phyloP scores from a whole-genome alignment of 129 eudicot species.

The Kitagawia praeruptora region DNA sequence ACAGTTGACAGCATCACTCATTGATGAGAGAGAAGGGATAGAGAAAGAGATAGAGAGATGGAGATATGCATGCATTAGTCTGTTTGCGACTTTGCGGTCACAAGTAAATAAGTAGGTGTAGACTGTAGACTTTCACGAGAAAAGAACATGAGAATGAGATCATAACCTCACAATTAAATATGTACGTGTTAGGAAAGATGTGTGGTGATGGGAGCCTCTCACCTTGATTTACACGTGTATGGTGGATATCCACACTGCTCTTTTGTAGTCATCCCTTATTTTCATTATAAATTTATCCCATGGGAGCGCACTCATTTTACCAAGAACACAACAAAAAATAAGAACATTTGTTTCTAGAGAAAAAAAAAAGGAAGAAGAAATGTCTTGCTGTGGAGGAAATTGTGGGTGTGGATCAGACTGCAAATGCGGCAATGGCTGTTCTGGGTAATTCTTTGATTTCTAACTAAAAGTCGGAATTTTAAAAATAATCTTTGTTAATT shows the following conservation, averaged over 20 bases:
- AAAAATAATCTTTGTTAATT: too few species aligned
- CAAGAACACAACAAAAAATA: not conserved
- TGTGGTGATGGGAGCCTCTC: not conserved
- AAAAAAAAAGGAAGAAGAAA: constrained; percentile 1
- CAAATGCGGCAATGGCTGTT: constrained; percentile 79
- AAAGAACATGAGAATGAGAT: not conserved
- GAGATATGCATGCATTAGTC: not conserved
- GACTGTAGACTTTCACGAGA: constrained; percentile 1
- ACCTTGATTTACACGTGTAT: constrained; percentile 25
- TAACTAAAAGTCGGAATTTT: too few species aligned
- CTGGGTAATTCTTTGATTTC: constrained; percentile 35
- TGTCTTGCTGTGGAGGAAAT: constrained; percentile 93
- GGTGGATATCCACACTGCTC: constrained; percentile 19
- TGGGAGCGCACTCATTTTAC: not conserved
- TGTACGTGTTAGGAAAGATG: not conserved
- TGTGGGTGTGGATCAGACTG: constrained; percentile 83
- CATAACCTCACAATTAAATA: not conserved
- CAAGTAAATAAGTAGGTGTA: not conserved
- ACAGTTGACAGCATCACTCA: not conserved
- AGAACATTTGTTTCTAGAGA: not conserved
- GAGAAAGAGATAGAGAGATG: not conserved
- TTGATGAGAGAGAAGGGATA: not conserved
- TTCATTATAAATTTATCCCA: not conserved
- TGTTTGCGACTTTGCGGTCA: not conserved
- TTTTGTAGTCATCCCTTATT: not conserved